Evolutionary conservation across 2,329 filamentous ascomycete genomes (phyloP).

Genomic region (Tolypocladium paradoxum): DNA sequence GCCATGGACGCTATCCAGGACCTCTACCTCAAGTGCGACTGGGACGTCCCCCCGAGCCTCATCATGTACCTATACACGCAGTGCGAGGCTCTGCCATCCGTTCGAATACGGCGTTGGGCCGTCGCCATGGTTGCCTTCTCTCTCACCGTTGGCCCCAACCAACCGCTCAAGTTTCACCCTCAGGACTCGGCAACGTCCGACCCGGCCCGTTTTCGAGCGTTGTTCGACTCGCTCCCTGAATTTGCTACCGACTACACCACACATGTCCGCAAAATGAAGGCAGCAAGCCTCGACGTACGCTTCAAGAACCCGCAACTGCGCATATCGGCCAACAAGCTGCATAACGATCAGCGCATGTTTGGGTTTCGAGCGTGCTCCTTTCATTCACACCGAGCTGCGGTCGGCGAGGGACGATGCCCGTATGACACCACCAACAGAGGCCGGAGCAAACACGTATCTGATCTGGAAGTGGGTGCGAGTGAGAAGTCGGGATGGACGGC

Average conservation of each 20-base stretch:
- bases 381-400: conserved; percentile 43
- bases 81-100: conserved; percentile 36
- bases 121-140: conserved; percentile 51
- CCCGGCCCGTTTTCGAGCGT: conserved; percentile 26
- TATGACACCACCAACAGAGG: conserved; percentile 18
- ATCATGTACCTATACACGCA: conserved; percentile 43
- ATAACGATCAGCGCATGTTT: conserved; percentile 46
- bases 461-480: background rate
- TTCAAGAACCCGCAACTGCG: conserved; percentile 52
- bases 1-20: conserved; percentile 50
- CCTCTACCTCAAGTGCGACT: conserved; percentile 46
- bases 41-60: conserved; percentile 43
- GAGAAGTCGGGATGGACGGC: background rate
- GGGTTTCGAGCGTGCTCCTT: conserved; percentile 53
- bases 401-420: conserved; percentile 44
- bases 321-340: conserved; percentile 43
- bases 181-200: conserved; percentile 16
- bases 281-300: conserved; percentile 37
- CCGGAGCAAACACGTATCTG: conserved; percentile 4
- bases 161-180: conserved; percentile 17
- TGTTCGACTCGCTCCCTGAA: conserved; percentile 33
- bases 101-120: conserved; percentile 46
- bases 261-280: conserved; percentile 41
- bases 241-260: conserved; percentile 39
- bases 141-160: conserved; percentile 23